Evolutionary conservation across 257 asterid genomes (phyloP).

Genomic region (Solanum virginianum): DNA sequence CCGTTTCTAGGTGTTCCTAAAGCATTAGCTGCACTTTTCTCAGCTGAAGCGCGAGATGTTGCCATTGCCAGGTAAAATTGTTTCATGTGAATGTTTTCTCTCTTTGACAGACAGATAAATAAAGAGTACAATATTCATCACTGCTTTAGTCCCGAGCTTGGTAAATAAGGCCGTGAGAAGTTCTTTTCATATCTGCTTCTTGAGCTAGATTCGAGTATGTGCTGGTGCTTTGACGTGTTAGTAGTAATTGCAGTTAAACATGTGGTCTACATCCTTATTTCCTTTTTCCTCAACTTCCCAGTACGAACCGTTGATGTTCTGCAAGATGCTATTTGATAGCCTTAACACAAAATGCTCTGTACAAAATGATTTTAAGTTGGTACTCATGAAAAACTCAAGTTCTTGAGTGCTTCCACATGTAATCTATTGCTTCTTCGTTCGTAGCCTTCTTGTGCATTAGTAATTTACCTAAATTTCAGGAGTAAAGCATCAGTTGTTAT

Average conservation of each 20-base stretch:
- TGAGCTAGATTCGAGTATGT: background rate
- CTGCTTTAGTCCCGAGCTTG: background rate
- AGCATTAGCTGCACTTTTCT: slow-evolving; percentile 74
- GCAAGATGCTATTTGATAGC: background rate
- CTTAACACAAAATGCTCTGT: background rate
- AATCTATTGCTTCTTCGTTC: background rate
- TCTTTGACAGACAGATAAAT: background rate
- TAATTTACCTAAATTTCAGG: slow-evolving; percentile 16
- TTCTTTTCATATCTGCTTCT: background rate
- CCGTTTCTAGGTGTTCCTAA: slow-evolving; percentile 73
- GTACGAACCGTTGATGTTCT: background rate
- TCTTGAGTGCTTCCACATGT: background rate
- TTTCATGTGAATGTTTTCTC: background rate
- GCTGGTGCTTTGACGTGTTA: background rate
- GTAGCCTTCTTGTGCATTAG: background rate
- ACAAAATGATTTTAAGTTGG: background rate
- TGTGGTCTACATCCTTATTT: background rate
- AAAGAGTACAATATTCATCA: background rate
- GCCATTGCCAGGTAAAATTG: slow-evolving; percentile 54
- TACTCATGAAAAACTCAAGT: background rate
- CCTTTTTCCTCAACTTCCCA: background rate
- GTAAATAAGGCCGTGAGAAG: background rate
- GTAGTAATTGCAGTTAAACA: background rate
- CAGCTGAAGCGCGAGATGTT: slow-evolving; percentile 70
- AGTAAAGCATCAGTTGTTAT: slow-evolving; percentile 62